Conservation (phyloP, 2,329 filamentous ascomycete species). For the Aureobasidium namibiae region DNA sequence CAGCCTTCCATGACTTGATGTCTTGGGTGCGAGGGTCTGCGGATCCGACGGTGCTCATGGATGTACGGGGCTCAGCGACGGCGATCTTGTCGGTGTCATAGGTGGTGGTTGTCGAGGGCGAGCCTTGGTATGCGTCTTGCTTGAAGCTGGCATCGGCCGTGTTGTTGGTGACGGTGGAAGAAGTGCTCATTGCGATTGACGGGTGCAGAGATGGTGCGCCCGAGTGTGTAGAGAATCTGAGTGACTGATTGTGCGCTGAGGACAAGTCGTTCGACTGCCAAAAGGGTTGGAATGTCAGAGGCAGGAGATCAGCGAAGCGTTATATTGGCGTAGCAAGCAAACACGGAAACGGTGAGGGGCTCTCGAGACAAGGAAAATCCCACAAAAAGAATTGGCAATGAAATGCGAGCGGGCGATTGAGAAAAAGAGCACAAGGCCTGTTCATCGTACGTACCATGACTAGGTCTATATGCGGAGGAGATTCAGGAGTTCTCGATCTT, state of each 20-base stretch:
- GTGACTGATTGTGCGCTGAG: slow-evolving; percentile 25
- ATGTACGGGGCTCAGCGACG: slow-evolving; percentile 17
- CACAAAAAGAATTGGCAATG: background rate
- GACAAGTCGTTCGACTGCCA: background rate
- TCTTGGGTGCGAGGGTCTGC: slow-evolving; percentile 49
- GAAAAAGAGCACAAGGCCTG: background rate
- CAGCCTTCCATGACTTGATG: slow-evolving; percentile 69
- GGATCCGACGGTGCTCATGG: slow-evolving; percentile 21
- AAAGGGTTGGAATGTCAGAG: background rate
- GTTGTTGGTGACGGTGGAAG: slow-evolving; percentile 21
- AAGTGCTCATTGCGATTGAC: slow-evolving; percentile 35
- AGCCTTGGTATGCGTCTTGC: background rate
- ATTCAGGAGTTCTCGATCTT: slow-evolving; percentile 8
- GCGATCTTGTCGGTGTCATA: slow-evolving; percentile 23
- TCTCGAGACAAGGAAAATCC: background rate
- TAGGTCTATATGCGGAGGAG: slow-evolving; percentile 8
- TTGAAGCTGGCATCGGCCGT: slow-evolving; percentile 15
- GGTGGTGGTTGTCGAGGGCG: background rate
- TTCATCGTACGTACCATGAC: background rate
- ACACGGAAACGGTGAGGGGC: background rate
- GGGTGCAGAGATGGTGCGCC: slow-evolving; percentile 42
- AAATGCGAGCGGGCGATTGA: background rate
- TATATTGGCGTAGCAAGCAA: slow-evolving; percentile 2
- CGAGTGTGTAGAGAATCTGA: slow-evolving; percentile 44
- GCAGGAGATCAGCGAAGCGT: slow-evolving; percentile 2